Evolutionary conservation across 2,329 filamentous ascomycete genomes (phyloP).

Genomic region (Balansia obtecta): DNA sequence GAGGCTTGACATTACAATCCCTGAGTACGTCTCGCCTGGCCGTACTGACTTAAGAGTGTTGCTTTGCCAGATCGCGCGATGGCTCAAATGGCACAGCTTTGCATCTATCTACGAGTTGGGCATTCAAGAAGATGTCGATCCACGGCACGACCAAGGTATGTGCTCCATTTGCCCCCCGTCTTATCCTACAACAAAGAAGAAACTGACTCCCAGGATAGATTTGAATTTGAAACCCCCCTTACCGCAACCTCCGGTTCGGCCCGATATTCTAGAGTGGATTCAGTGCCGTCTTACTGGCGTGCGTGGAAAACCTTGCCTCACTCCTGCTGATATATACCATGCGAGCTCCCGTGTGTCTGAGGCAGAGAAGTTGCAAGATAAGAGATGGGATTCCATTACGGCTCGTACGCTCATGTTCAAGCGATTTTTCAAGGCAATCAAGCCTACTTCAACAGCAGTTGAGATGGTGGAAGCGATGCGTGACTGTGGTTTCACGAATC

Average conservation of each 20-base stretch:
- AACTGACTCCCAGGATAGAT: slow-evolving; percentile 14
- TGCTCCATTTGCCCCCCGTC: not conserved
- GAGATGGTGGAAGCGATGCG: slow-evolving; percentile 65
- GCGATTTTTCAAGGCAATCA: slow-evolving; percentile 50
- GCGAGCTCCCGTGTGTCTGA: slow-evolving; percentile 23
- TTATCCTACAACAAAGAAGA: not conserved
- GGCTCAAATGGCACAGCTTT: slow-evolving; percentile 60
- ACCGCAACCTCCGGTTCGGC: slow-evolving; percentile 21
- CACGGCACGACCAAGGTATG: slow-evolving; percentile 27
- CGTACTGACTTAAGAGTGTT: slow-evolving; percentile 52
- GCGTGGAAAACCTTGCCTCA: slow-evolving; percentile 25
- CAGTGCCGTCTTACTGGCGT: slow-evolving; percentile 31
- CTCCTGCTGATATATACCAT: slow-evolving; percentile 32
- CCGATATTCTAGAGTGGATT: slow-evolving; percentile 41
- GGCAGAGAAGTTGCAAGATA: slow-evolving; percentile 22
- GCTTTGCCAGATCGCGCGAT: slow-evolving; percentile 67
- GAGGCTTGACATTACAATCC: slow-evolving; percentile 56
- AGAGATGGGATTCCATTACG: slow-evolving; percentile 35
- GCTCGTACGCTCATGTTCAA: slow-evolving; percentile 60
- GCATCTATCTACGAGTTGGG: slow-evolving; percentile 37
- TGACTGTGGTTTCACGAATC: slow-evolving; percentile 51
- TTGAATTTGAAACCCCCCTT: slow-evolving; percentile 19
- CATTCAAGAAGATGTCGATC: slow-evolving; percentile 34
- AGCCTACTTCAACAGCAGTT: slow-evolving; percentile 35
- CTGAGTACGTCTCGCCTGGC: slow-evolving; percentile 31